Evolutionary conservation across 257 asterid species (phyloP).

Genomic region (Scutellaria baicalensis): DNA sequence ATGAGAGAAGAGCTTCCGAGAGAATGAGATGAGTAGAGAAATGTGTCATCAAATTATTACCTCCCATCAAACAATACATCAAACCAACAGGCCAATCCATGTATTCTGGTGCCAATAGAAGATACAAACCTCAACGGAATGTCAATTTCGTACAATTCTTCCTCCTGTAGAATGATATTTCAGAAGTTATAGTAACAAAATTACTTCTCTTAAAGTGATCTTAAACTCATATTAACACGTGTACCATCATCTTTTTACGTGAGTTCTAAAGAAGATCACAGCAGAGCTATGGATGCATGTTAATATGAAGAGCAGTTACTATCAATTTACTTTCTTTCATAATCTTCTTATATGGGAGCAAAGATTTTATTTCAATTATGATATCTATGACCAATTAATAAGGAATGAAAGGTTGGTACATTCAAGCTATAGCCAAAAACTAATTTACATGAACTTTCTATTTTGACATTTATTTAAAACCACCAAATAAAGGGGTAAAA

Average conservation of each 20-base stretch:
- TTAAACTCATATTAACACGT: background rate
- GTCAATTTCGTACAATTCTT: constrained; percentile 84
- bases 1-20: background rate
- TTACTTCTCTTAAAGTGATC: background rate
- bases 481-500: background rate
- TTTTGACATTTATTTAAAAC: background rate
- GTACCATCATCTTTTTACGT: background rate
- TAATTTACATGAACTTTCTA: background rate
- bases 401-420: background rate
- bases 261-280: background rate
- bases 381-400: background rate
- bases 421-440: background rate
- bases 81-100: constrained; percentile 99
- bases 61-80: constrained; percentile 94
- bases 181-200: background rate
- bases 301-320: background rate
- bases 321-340: background rate
- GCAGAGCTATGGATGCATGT: background rate
- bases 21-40: background rate
- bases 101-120: constrained; percentile 80
- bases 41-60: constrained; percentile 29
- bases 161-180: constrained; percentile 53
- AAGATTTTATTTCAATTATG: background rate
- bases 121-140: constrained; percentile 73
- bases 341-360: background rate